Base-by-base conservation (phyloP, 192 early-diverging fungal species). In the Diversispora eburnea region DNA sequence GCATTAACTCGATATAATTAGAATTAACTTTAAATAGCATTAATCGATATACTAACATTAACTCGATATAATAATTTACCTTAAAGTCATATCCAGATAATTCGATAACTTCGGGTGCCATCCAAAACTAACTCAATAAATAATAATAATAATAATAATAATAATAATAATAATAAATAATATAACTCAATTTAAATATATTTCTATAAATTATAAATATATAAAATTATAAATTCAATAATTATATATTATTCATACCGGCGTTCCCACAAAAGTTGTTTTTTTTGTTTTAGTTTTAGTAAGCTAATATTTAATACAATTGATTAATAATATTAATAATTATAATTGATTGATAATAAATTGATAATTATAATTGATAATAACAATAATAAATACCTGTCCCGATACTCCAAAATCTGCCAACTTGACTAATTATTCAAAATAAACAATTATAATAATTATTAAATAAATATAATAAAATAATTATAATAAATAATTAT, bases 321-420 rank as follows among this genome's bases (percentile, higher is more conserved):
- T n/a, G n/a, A 22, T 49, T 12, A 39, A 22, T 41, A 51, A 12
- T 4, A 42, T 71, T 12, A 46, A 4, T 4, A 47, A 59, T 46
- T 5, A 10, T 46, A 47, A 48, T 42, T 8, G 0, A 59, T 67
- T 6, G 13, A 45, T 17, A 55, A 22, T n/a, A 15, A 69, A 56
- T 9, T 7, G 9, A 39, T 43, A 41, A 39, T 15, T 64, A 25
- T 15, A 15, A 45, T 64, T 3, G 8, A 3, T 4, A 8, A 45
- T 42, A 41, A 63, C 15, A 3, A 13, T 13, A 1, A 41, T 3
- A 61, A 39, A 13, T 42, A 93, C 83, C 81, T 98, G 96, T 39
- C 95, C 94, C 33, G 93, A 92, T n/a, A 99, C 97, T 9, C 97
- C 97, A 87, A 99, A 99, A 84, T 99, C 97, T 3, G 95, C 96